Percentiles rank a stretch among this genome's conserved stretches.
These are phyloP conservation scores for Schizopora paradoxa DNA, from an alignment of 1,284 basidiomycete species.

Conservation along the genomic window DNA sequence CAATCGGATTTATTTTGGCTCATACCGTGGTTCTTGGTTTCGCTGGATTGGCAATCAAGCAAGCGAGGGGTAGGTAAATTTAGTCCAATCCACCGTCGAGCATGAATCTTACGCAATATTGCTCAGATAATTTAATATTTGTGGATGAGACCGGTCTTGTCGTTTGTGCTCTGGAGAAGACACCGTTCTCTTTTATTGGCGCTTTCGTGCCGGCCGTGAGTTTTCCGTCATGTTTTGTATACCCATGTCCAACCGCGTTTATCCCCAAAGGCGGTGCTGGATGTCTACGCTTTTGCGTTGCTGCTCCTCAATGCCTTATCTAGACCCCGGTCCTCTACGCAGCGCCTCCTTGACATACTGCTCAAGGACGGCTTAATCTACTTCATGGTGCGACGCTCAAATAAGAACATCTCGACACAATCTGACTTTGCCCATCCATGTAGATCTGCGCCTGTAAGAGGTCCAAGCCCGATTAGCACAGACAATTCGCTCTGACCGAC, in stretches of 20 bases:
- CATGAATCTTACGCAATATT: too few species aligned
- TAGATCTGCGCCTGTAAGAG: neutral
- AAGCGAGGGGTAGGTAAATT: too few species aligned
- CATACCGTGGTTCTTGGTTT: too few species aligned
- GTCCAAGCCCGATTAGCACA: neutral
- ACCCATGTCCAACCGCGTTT: neutral
- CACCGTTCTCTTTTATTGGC: too few species aligned
- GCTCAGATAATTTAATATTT: too few species aligned
- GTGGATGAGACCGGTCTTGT: too few species aligned
- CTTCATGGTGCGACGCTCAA: neutral
- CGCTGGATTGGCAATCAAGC: too few species aligned
- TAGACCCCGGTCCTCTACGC: neutral
- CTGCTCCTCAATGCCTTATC: conserved; percentile 4
- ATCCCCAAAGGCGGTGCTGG: neutral
- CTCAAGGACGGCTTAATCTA: conserved; percentile 1
- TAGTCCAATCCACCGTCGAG: too few species aligned
- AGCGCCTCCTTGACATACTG: neutral
- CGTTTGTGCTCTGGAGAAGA: too few species aligned
- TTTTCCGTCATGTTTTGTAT: neutral
- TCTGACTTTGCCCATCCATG: too few species aligned
- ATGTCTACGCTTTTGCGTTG: neutral
- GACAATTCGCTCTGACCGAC: neutral
- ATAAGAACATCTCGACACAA: too few species aligned
- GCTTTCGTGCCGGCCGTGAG: neutral
- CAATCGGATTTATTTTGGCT: too few species aligned